These are phyloP conservation scores for Artemisia annua DNA, from an alignment of 129 eudicot genomes.

Conservation along the genomic window DNA sequence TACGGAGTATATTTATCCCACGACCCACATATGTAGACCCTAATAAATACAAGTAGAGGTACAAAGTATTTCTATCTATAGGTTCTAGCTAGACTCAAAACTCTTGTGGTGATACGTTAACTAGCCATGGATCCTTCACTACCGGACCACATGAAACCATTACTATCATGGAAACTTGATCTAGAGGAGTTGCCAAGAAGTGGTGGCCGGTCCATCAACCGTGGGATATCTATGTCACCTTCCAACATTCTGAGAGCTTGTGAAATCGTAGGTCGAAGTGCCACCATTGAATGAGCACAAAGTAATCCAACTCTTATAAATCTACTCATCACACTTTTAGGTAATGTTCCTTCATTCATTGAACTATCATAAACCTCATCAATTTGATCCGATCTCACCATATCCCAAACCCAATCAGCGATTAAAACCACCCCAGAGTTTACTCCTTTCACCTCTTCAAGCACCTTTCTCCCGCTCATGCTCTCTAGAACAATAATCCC, in stretches of 20 bases:
- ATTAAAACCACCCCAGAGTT: conserved; percentile 43
- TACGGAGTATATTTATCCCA: too few relatives aligned
- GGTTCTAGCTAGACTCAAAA: not conserved
- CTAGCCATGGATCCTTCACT: conserved; percentile 26
- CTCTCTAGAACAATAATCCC: conserved; percentile 73
- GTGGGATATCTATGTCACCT: conserved; percentile 77
- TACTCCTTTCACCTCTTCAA: conserved; percentile 46
- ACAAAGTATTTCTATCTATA: not conserved
- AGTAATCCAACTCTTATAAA: conserved; percentile 69
- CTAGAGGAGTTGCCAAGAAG: conserved; percentile 55
- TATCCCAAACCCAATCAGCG: conserved; percentile 77
- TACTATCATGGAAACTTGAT: conserved; percentile 31
- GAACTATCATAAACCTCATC: conserved; percentile 44
- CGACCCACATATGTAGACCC: too few relatives aligned
- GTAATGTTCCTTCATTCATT: conserved; percentile 43
- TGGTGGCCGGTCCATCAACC: conserved; percentile 57
- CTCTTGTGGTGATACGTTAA: conserved; percentile 19
- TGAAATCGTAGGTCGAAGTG: conserved; percentile 69
- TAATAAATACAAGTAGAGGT: not conserved
- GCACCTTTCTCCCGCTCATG: conserved; percentile 67
- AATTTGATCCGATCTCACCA: conserved; percentile 42
- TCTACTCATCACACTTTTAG: conserved; percentile 61
- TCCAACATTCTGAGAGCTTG: conserved; percentile 84
- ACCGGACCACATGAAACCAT: conserved; percentile 33
- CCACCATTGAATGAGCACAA: conserved; percentile 85